Percentiles rank a stretch among this genome's conserved stretches.
Conservation (phyloP, 768 basidiomycete species). For the Termitomyces titanicus region DNA sequence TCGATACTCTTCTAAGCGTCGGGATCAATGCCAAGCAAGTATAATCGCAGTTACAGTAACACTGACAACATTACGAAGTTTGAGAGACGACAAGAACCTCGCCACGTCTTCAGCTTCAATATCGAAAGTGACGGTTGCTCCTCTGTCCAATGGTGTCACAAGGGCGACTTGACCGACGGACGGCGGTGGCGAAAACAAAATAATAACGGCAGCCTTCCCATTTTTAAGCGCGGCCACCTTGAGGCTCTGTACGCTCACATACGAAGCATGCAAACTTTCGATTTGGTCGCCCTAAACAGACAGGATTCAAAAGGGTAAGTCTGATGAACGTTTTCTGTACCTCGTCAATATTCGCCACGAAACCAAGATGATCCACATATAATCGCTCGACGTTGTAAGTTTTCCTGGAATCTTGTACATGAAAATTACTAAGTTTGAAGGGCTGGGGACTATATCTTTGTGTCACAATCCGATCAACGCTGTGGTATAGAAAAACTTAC, state of each 20-base stretch:
- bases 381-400: constrained; percentile 39
- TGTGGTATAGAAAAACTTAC: constrained; percentile 32
- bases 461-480: not conserved
- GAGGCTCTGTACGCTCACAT: constrained; percentile 25
- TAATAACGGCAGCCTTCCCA: constrained; percentile 24
- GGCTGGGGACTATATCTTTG: constrained; percentile 52
- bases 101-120: constrained; percentile 28
- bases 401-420: constrained; percentile 26
- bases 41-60: not conserved
- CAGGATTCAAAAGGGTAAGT: not conserved
- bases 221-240: constrained; percentile 22
- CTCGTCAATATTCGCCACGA: constrained; percentile 50
- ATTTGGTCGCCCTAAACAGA: constrained; percentile 34
- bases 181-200: constrained; percentile 34
- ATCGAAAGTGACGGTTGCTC: constrained; percentile 31
- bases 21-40: not conserved
- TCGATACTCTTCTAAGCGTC: constrained; percentile 8
- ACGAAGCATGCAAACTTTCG: constrained; percentile 49
- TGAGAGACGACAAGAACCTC: constrained; percentile 39
- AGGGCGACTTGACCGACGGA: constrained; percentile 30
- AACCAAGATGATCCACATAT: constrained; percentile 46
- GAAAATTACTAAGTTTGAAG: constrained; percentile 41
- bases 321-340: constrained; percentile 14
- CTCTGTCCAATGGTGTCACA: constrained; percentile 11
- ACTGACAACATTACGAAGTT: constrained; percentile 45